A percentile compares a stretch with the other conserved stretches of the same genome.
These are phyloP conservation scores for Gossypium herbaceum DNA, from an alignment of 345 rosid genomes.

Conservation along the genomic window DNA sequence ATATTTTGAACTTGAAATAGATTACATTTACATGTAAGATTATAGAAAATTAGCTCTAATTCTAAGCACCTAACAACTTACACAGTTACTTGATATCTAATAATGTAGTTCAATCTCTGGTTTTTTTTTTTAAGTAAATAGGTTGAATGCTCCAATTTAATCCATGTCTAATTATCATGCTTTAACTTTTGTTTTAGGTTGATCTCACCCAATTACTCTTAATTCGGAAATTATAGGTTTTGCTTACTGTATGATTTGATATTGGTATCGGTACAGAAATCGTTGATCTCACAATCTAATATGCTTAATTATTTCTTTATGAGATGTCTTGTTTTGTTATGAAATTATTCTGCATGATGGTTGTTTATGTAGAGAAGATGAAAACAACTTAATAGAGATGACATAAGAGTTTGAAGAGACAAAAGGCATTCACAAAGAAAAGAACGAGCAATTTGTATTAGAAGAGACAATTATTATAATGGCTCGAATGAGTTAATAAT, in stretches of 20 bases:
- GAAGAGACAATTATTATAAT: not conserved
- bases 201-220: not conserved
- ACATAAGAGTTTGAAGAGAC: not conserved
- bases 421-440: not conserved
- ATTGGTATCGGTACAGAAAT: not conserved
- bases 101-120: too few relatives aligned
- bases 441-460: not conserved
- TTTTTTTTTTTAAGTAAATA: not conserved
- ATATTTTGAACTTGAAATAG: not conserved
- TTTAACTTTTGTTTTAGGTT: not conserved
- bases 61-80: not conserved
- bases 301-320: conserved; percentile 1
- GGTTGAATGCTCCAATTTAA: not conserved
- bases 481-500: not conserved
- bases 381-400: not conserved
- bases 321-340: not conserved
- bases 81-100: conserved; percentile 3
- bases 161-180: not conserved
- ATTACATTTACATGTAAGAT: not conserved
- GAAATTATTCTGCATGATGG: conserved; percentile 3
- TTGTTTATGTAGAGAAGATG: conserved; percentile 4
- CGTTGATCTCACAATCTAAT: not conserved
- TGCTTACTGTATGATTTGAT: not conserved
- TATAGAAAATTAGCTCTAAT: not conserved
- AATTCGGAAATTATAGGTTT: not conserved